These are phyloP conservation scores for Eustoma russellianum DNA, from an alignment of 257 asterid species.

Conservation along the genomic window DNA sequence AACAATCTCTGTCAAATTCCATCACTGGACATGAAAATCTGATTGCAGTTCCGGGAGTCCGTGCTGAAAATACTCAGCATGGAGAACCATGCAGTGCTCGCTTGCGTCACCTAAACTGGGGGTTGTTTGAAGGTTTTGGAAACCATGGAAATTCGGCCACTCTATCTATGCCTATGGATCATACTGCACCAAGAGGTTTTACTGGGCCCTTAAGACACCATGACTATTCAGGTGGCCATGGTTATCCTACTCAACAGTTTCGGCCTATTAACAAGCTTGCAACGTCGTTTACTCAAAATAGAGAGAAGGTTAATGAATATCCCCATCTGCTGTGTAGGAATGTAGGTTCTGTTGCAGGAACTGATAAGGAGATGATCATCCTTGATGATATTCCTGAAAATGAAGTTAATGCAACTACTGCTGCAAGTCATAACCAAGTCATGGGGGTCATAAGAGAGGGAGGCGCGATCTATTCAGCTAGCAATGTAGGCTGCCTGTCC, in stretches of 20 bases:
- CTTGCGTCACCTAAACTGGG: constrained; percentile 26
- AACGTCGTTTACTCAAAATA: constrained; percentile 11
- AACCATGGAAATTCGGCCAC: constrained; percentile 11
- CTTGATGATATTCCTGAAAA: constrained; percentile 40
- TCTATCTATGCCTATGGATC: background rate
- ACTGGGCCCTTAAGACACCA: constrained; percentile 14
- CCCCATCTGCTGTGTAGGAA: constrained; percentile 13
- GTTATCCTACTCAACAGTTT: constrained; percentile 15
- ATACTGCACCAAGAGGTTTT: no score
- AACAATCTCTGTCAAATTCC: constrained; percentile 16
- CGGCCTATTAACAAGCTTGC: constrained; percentile 19
- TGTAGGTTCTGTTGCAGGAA: constrained; percentile 18
- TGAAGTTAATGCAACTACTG: constrained; percentile 12
- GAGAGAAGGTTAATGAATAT: constrained; percentile 12
- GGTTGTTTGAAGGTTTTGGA: constrained; percentile 23
- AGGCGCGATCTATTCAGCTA: constrained; percentile 12
- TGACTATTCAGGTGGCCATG: constrained; percentile 23
- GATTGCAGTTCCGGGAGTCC: background rate
- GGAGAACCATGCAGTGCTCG: constrained; percentile 14
- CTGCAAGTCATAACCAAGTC: constrained; percentile 9
- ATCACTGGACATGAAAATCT: constrained; percentile 17
- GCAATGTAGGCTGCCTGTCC: constrained; percentile 14
- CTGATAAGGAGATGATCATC: constrained; percentile 31
- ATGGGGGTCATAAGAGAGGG: constrained; percentile 2
- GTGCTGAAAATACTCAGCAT: constrained; percentile 15